Percentiles rank a stretch among this genome's conserved stretches.
Evolutionary conservation across 2,329 filamentous ascomycete genomes (phyloP).

Genomic region (Pyricularia grisea): DNA sequence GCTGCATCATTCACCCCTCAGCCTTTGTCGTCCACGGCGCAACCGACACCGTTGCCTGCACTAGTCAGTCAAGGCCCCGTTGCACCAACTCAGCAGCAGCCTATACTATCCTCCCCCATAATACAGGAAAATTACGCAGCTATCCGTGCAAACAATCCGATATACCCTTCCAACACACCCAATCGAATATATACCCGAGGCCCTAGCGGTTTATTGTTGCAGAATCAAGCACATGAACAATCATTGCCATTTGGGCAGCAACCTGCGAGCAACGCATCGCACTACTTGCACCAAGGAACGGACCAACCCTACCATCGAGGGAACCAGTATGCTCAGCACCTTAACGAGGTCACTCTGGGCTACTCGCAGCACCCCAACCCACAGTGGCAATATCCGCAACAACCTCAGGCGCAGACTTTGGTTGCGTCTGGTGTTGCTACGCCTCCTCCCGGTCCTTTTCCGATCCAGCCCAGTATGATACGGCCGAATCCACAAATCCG

Average conservation of each 20-base stretch:
- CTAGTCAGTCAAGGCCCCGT: not conserved
- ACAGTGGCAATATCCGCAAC: not conserved
- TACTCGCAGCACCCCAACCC: not conserved
- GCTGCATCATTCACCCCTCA: not conserved
- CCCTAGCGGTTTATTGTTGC: not conserved
- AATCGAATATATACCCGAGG: not conserved
- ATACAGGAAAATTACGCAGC: not conserved
- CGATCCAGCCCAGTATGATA: constrained; percentile 3
- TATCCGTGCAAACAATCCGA: not conserved
- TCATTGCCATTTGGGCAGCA: not conserved
- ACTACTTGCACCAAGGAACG: not conserved
- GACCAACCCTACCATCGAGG: not conserved
- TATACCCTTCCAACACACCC: not conserved
- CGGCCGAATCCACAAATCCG: not conserved
- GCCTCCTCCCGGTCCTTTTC: no score
- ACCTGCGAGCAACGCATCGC: not conserved
- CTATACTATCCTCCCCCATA: not conserved
- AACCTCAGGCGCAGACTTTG: not conserved
- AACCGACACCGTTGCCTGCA: not conserved
- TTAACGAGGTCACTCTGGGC: not conserved
- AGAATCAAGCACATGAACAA: not conserved
- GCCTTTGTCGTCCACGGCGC: not conserved
- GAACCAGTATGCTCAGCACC: not conserved
- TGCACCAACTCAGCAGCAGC: not conserved
- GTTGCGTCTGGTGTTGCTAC: not conserved